Conservation (phyloP, 75 land plant genomes). For the Selaginella tamariscina region DNA sequence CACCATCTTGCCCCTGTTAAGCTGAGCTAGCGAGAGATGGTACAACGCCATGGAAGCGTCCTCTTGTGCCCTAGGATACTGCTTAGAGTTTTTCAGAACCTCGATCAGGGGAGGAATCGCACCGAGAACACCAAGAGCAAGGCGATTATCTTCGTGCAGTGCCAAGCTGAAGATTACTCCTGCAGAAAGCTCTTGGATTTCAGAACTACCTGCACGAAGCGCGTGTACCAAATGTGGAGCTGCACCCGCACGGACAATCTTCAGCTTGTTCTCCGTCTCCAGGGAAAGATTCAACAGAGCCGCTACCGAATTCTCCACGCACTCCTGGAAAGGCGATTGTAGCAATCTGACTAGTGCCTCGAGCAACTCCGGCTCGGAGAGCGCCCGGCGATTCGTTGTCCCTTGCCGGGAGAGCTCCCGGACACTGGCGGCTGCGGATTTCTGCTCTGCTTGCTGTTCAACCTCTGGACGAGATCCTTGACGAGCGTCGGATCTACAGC, state of each 20-base stretch:
- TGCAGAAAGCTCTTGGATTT: constrained; percentile 60
- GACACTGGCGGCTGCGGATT: constrained; percentile 8
- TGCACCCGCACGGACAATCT: constrained; percentile 50
- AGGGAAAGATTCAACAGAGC: constrained; percentile 56
- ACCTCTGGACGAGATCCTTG: neutral
- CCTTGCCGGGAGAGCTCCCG: constrained; percentile 39
- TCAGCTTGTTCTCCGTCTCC: constrained; percentile 26
- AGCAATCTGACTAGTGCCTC: constrained; percentile 35
- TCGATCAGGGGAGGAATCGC: constrained; percentile 61
- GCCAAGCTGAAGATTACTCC: constrained; percentile 70
- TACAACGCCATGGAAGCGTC: constrained; percentile 74
- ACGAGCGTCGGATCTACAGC: neutral
- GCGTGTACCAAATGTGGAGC: constrained; percentile 48
- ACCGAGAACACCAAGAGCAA: constrained; percentile 63
- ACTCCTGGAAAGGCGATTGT: constrained; percentile 27
- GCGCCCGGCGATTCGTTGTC: constrained; percentile 21
- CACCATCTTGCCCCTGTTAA: constrained; percentile 65
- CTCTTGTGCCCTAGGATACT: constrained; percentile 31
- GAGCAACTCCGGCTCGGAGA: constrained; percentile 48
- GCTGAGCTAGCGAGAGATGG: constrained; percentile 43
- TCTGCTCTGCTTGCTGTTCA: neutral
- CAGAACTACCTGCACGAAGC: constrained; percentile 9
- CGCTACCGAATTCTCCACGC: constrained; percentile 53
- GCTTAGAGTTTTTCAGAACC: constrained; percentile 19
- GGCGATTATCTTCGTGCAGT: constrained; percentile 63